phyloP scores from a whole-genome alignment of 1,284 basidiomycete genomes.

The Ganoderma lucidum region DNA sequence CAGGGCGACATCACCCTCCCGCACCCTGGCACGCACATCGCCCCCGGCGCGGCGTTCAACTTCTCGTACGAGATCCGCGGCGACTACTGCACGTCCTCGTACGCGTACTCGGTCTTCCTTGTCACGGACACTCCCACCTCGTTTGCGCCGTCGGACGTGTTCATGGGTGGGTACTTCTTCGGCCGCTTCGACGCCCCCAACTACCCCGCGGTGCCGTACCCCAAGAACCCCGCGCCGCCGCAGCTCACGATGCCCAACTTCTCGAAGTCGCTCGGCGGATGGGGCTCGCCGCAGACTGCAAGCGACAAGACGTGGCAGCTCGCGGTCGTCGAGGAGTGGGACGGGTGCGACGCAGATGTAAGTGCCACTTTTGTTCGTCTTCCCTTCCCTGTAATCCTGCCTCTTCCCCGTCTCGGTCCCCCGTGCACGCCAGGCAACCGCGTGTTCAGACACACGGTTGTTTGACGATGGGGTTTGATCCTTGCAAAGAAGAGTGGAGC shows the following conservation, averaged over 20 bases:
- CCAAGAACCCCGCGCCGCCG: conserved; percentile 50
- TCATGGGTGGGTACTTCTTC: conserved; percentile 50
- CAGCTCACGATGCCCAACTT: conserved; percentile 59
- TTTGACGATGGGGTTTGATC: neutral
- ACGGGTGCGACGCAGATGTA: conserved; percentile 43
- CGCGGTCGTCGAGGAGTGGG: conserved; percentile 56
- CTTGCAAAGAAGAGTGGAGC: neutral
- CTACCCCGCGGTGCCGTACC: conserved; percentile 51
- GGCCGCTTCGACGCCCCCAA: conserved; percentile 51
- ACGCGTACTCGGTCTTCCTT: conserved; percentile 54
- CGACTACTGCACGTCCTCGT: conserved; percentile 54
- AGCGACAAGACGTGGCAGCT: conserved; percentile 48
- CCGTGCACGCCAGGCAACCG: neutral
- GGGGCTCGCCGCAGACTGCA: conserved; percentile 45
- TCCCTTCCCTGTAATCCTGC: too few relatives aligned
- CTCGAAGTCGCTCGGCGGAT: conserved; percentile 50
- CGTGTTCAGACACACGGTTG: neutral
- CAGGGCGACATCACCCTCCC: conserved; percentile 27
- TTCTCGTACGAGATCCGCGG: conserved; percentile 50
- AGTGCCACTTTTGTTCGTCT: conserved; percentile 21
- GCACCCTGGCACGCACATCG: conserved; percentile 45
- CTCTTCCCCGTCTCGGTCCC: neutral
- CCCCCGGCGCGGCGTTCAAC: conserved; percentile 41
- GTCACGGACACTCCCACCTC: conserved; percentile 41
- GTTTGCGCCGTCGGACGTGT: conserved; percentile 39